A percentile compares a stretch with the other conserved stretches of the same genome.
Evolutionary conservation across 2,329 filamentous ascomycete genomes (phyloP).

Genomic region (Aspergillus ochraceoroseus): DNA sequence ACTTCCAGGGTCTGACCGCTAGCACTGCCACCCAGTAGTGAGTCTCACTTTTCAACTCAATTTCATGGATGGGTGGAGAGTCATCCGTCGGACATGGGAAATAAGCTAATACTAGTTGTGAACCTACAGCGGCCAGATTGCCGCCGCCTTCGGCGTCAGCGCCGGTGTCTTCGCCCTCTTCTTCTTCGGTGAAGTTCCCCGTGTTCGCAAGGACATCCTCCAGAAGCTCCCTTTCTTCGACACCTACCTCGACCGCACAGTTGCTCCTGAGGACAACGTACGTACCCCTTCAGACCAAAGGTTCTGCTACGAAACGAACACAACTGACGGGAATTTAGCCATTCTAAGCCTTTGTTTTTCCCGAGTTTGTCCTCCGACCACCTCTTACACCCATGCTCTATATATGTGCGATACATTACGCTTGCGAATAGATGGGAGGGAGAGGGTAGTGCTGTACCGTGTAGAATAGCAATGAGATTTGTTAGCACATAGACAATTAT

Average conservation of each 20-base stretch:
- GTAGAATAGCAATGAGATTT: slow-evolving; percentile 39
- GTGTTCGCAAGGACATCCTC: slow-evolving; percentile 58
- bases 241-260: slow-evolving; percentile 52
- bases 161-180: slow-evolving; percentile 58
- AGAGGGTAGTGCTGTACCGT: slow-evolving; percentile 24
- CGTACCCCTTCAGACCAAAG: slow-evolving; percentile 28
- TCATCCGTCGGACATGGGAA: too few species aligned
- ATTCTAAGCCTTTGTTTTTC: slow-evolving; percentile 29
- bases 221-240: slow-evolving; percentile 57
- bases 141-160: slow-evolving; percentile 53
- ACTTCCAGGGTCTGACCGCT: slow-evolving; percentile 50
- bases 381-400: slow-evolving; percentile 12
- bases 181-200: slow-evolving; percentile 61
- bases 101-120: slow-evolving; percentile 15
- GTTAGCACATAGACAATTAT: slow-evolving; percentile 36
- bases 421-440: slow-evolving; percentile 13
- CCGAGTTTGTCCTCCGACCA: slow-evolving; percentile 10
- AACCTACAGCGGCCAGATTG: slow-evolving; percentile 42
- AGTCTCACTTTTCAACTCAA: slow-evolving; percentile 25
- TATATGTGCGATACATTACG: slow-evolving; percentile 17
- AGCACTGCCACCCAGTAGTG: slow-evolving; percentile 44
- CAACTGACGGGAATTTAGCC: slow-evolving; percentile 27
- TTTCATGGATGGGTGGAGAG: neutral
- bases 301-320: neutral
- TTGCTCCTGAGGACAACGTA: slow-evolving; percentile 60